Conservation (phyloP, 768 basidiomycete genomes). For the Gelatoporia subvermispora region DNA sequence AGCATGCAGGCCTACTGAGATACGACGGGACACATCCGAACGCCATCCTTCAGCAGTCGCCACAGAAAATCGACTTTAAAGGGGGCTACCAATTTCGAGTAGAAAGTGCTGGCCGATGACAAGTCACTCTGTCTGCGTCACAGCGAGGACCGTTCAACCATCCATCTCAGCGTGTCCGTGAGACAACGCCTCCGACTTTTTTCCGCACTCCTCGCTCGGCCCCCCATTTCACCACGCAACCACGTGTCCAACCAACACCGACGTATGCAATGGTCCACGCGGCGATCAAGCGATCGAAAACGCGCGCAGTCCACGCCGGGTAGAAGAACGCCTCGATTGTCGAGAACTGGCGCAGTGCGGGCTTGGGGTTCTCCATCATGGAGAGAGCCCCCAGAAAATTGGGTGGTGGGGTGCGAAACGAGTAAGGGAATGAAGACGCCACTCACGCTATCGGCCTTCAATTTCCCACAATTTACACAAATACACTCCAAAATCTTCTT, state of each 20-base stretch:
- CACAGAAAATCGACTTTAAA: conserved; percentile 30
- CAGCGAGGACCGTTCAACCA: conserved; percentile 54
- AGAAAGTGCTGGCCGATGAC: conserved; percentile 57
- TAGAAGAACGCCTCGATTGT: conserved; percentile 81
- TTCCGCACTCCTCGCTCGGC: conserved; percentile 95
- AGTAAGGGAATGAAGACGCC: conserved; percentile 71
- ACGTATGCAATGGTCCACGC: conserved; percentile 64
- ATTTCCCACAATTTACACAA: conserved; percentile 96
- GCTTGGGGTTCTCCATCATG: conserved; percentile 93
- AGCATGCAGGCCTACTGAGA: conserved; percentile 39
- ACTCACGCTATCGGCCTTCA: conserved; percentile 98
- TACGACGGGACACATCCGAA: conserved; percentile 28
- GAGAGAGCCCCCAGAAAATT: conserved; percentile 99
- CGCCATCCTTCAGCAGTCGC: conserved; percentile 18
- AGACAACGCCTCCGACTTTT: conserved; percentile 25
- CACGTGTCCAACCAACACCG: conserved; percentile 81
- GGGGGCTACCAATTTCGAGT: conserved; percentile 58
- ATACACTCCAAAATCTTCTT: conserved; percentile 99
- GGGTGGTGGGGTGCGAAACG: conserved; percentile 90
- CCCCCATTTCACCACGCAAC: conserved; percentile 95
- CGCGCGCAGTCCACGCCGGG: conserved; percentile 74
- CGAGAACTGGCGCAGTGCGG: conserved; percentile 75
- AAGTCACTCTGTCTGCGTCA: conserved; percentile 62
- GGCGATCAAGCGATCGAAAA: conserved; percentile 95
- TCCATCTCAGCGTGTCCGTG: conserved; percentile 33